A percentile compares a stretch with the other conserved stretches of the same genome.
These are phyloP conservation scores for Calocera viscosa DNA, from an alignment of 768 basidiomycete genomes.

Conservation along the genomic window DNA sequence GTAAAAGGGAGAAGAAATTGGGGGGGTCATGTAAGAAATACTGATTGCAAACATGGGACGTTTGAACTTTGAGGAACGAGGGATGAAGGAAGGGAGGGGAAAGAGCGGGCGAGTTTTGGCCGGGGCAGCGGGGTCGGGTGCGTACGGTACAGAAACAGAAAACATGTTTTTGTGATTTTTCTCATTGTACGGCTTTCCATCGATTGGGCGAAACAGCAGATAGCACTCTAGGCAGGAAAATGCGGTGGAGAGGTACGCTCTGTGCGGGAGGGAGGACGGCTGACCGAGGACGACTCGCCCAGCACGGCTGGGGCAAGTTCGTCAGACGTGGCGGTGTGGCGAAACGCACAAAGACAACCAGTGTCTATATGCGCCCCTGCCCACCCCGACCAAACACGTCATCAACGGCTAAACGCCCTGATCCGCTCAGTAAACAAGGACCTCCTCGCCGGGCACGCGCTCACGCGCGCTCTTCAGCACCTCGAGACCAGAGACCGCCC, in stretches of 20 bases:
- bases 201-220: not conserved
- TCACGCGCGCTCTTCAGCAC: constrained; percentile 71
- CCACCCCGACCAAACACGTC: not conserved
- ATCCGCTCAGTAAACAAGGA: not conserved
- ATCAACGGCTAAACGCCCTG: not conserved
- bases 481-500: constrained; percentile 71
- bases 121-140: constrained; percentile 21
- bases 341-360: not conserved
- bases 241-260: not conserved
- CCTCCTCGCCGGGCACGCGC: constrained; percentile 15
- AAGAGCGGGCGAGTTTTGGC: constrained; percentile 9
- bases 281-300: not conserved
- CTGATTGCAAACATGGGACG: no score
- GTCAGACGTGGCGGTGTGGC: not conserved
- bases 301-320: not conserved
- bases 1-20: no score
- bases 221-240: not conserved
- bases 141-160: constrained; percentile 31
- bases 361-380: not conserved
- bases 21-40: no score
- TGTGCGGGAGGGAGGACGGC: not conserved
- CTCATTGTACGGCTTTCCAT: not conserved
- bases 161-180: constrained; percentile 7
- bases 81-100: not conserved
- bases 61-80: constrained; percentile 10